A percentile compares a stretch with the other conserved stretches of the same genome.
These are phyloP conservation scores for Silene noctiflora DNA, from an alignment of 179 eudicot species.

Conservation along the genomic window DNA sequence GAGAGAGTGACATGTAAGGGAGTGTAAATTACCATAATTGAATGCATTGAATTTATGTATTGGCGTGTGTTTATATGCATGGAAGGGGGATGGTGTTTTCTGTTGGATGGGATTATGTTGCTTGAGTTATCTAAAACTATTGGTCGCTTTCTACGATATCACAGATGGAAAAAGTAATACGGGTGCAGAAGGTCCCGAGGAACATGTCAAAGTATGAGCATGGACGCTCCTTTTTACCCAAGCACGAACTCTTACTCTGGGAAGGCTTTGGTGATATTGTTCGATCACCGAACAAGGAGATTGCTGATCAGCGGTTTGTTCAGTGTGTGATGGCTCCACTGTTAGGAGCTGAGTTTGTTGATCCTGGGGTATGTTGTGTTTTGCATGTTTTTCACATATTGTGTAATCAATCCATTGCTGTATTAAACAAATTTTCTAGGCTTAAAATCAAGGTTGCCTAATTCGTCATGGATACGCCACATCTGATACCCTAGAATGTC, in stretches of 20 bases:
- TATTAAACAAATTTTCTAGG: conserved; percentile 1
- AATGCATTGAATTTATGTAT: not conserved
- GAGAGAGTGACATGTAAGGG: not conserved
- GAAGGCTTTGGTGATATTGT: conserved; percentile 48
- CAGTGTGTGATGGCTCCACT: conserved; percentile 67
- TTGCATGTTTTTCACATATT: conserved; percentile 3
- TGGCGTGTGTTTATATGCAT: not conserved
- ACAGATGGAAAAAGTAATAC: conserved; percentile 77
- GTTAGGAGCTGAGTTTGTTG: conserved; percentile 78
- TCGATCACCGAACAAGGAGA: conserved; percentile 55
- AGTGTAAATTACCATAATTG: not conserved
- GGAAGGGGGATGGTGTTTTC: not conserved
- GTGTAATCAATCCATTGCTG: not conserved
- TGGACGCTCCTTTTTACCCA: conserved; percentile 43
- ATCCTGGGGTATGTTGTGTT: conserved; percentile 70
- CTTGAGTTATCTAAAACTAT: not conserved
- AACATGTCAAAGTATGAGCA: conserved; percentile 42
- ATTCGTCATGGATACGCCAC: not conserved
- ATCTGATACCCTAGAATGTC: not conserved
- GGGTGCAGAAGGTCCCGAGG: conserved; percentile 67
- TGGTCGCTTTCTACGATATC: conserved; percentile 3
- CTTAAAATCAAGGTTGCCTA: conserved; percentile 5
- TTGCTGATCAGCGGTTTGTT: conserved; percentile 64
- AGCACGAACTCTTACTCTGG: conserved; percentile 70
- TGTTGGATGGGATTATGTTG: not conserved